These are phyloP conservation scores for Ophidiomyces ophidiicola DNA, from an alignment of 2,329 filamentous ascomycete genomes.

Conservation along the genomic window DNA sequence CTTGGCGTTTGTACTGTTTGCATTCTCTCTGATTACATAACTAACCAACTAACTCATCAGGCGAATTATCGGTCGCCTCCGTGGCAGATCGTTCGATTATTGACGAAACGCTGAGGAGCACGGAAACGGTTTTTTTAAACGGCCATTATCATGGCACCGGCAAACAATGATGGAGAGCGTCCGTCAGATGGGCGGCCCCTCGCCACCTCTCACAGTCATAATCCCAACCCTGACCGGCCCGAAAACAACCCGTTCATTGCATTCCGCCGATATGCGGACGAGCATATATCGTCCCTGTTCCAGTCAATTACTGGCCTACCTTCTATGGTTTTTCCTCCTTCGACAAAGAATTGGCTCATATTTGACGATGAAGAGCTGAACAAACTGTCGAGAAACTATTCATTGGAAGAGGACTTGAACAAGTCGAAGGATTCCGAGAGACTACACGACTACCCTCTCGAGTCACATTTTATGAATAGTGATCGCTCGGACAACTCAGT, in stretches of 20 bases:
- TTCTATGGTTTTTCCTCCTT: conserved; percentile 24
- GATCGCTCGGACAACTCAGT: neutral
- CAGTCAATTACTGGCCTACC: conserved; percentile 41
- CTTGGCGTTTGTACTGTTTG: too few relatives aligned
- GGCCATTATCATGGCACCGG: conserved; percentile 3
- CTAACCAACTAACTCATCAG: too few relatives aligned
- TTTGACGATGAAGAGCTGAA: conserved; percentile 25
- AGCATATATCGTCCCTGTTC: conserved; percentile 44
- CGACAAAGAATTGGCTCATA: conserved; percentile 26
- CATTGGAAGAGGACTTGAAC: conserved; percentile 9
- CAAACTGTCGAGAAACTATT: conserved; percentile 4
- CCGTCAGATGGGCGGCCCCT: conserved; percentile 2
- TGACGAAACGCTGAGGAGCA: too few relatives aligned
- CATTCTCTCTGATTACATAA: too few relatives aligned
- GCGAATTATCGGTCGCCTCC: too few relatives aligned
- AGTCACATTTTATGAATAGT: neutral
- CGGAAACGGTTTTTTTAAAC: too few relatives aligned
- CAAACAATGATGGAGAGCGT: conserved; percentile 8
- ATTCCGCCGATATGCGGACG: conserved; percentile 50
- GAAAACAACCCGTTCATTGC: conserved; percentile 46
- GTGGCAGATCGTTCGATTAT: too few relatives aligned
- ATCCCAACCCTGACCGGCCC: neutral
- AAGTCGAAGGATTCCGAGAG: conserved; percentile 1
- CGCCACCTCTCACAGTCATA: neutral
- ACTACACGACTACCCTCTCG: neutral